phyloP scores from a whole-genome alignment of 164 flowering plant genomes.

The Akebia trifoliata region DNA sequence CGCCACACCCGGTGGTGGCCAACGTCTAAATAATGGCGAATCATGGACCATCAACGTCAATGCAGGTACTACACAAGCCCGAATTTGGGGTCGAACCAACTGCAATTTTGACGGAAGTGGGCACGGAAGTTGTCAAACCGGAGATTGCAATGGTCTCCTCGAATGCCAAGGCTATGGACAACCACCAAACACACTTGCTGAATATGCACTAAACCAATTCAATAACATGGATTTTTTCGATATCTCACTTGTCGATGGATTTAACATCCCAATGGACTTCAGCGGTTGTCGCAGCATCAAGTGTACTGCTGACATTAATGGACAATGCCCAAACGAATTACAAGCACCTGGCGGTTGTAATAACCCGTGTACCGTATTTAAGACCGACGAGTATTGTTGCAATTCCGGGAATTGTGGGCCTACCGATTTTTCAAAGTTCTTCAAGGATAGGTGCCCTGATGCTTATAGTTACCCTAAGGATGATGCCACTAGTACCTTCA shows the following conservation, averaged over 20 bases:
- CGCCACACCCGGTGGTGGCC: slow-evolving; percentile 9
- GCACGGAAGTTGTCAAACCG: slow-evolving; percentile 2
- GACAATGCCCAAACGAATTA: slow-evolving; percentile 21
- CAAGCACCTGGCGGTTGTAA: slow-evolving; percentile 25
- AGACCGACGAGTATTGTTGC: slow-evolving; percentile 24
- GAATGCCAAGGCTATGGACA: not conserved
- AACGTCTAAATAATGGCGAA: not conserved
- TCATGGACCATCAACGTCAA: slow-evolving; percentile 4
- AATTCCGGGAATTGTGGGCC: slow-evolving; percentile 16
- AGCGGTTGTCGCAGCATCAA: not conserved
- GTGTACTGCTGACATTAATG: slow-evolving; percentile 21
- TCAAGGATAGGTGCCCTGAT: slow-evolving; percentile 27
- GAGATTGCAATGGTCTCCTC: slow-evolving; percentile 12
- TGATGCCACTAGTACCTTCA: slow-evolving; percentile 22
- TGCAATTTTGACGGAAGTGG: slow-evolving; percentile 12
- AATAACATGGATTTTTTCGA: slow-evolving; percentile 9
- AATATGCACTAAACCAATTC: slow-evolving; percentile 7
- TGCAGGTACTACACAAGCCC: not conserved
- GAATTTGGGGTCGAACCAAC: slow-evolving; percentile 11
- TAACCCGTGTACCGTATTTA: slow-evolving; percentile 24
- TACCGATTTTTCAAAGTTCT: slow-evolving; percentile 14
- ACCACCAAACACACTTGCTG: slow-evolving; percentile 10
- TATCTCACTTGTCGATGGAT: slow-evolving; percentile 7
- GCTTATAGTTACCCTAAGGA: slow-evolving; percentile 31
- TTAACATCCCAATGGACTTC: slow-evolving; percentile 9